Evolutionary conservation across 2,329 filamentous ascomycete genomes (phyloP).

Genomic region (Hortaea sp.): DNA sequence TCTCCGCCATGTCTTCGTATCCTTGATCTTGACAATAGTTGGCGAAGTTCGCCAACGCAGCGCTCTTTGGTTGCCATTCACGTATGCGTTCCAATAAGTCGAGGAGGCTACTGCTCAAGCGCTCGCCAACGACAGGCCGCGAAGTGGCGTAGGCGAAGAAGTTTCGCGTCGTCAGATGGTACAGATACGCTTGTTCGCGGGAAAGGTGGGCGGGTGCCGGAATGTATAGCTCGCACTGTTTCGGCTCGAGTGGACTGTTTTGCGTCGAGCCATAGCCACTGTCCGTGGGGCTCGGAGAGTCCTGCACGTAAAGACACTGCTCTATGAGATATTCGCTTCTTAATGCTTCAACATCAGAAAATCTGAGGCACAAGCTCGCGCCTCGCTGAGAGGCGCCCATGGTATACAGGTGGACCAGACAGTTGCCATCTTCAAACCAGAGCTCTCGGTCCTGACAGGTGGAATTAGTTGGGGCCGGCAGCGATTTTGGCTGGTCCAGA

Average conservation of each 20-base stretch:
- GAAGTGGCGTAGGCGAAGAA: conserved; percentile 62
- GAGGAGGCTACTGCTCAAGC: conserved; percentile 55
- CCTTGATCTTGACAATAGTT: conserved; percentile 59
- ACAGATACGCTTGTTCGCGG: conserved; percentile 46
- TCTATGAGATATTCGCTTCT: conserved; percentile 53
- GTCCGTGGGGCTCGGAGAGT: conserved; percentile 13
- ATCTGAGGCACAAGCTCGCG: conserved; percentile 57
- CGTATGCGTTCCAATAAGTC: conserved; percentile 56
- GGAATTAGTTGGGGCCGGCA: conserved; percentile 3
- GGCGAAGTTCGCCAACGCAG: conserved; percentile 34
- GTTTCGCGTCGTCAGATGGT: conserved; percentile 62
- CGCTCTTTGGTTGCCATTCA: conserved; percentile 27
- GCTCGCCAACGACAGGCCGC: conserved; percentile 56
- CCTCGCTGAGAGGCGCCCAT: conserved; percentile 54
- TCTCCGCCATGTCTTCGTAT: conserved; percentile 56
- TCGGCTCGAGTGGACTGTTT: conserved; percentile 3
- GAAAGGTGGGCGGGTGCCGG: conserved; percentile 48
- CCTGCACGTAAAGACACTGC: conserved; percentile 23
- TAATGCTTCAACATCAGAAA: conserved; percentile 46
- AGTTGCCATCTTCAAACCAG: conserved; percentile 59
- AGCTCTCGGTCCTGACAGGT: conserved; percentile 56
- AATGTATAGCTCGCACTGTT: conserved; percentile 54
- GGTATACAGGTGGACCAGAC: conserved; percentile 59
- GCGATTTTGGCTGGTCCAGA: background rate
- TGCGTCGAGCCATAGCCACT: conserved; percentile 16